Conservation (phyloP, 2,329 filamentous ascomycete genomes). For the Calonectria ilicicola region DNA sequence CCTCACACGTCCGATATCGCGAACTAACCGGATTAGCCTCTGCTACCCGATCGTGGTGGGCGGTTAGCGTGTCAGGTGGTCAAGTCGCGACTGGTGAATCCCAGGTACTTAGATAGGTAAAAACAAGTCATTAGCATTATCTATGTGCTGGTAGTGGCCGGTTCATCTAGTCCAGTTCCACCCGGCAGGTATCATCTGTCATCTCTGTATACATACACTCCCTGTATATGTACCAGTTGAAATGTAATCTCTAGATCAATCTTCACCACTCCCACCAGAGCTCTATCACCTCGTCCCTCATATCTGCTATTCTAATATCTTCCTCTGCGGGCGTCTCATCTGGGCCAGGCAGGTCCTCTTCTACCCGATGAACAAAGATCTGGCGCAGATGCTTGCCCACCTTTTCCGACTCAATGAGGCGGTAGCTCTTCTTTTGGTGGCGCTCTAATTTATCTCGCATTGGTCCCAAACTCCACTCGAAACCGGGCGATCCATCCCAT, state of each 20-base stretch:
- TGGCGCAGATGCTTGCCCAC: conserved; percentile 62
- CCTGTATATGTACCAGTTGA: conserved; percentile 10
- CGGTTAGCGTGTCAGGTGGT: conserved; percentile 5
- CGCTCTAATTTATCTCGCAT: conserved; percentile 52
- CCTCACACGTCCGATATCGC: conserved; percentile 24
- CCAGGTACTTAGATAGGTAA: conserved; percentile 26
- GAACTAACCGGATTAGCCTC: conserved; percentile 10
- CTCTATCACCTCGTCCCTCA: conserved; percentile 60
- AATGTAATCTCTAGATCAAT: conserved; percentile 5
- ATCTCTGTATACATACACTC: conserved; percentile 30
- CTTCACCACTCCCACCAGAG: conserved; percentile 57
- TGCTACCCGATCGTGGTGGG: conserved; percentile 14
- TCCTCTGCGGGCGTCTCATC: conserved; percentile 47
- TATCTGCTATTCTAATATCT: conserved; percentile 29
- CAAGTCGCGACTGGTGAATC: conserved; percentile 6
- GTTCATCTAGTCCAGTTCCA: conserved; percentile 32
- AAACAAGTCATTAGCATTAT: conserved; percentile 42
- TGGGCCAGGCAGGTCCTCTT: conserved; percentile 44
- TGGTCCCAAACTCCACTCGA: conserved; percentile 66
- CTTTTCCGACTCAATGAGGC: conserved; percentile 57
- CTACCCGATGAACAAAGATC: conserved; percentile 63
- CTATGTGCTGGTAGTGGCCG: conserved; percentile 25
- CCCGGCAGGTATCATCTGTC: conserved; percentile 36
- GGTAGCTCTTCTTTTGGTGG: conserved; percentile 64
- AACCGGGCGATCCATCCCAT: conserved; percentile 62